Percentiles rank a stretch among this genome's conserved stretches.
These are phyloP conservation scores for Nicotiana rustica DNA, from an alignment of 305 asterid genomes.

Conservation along the genomic window DNA sequence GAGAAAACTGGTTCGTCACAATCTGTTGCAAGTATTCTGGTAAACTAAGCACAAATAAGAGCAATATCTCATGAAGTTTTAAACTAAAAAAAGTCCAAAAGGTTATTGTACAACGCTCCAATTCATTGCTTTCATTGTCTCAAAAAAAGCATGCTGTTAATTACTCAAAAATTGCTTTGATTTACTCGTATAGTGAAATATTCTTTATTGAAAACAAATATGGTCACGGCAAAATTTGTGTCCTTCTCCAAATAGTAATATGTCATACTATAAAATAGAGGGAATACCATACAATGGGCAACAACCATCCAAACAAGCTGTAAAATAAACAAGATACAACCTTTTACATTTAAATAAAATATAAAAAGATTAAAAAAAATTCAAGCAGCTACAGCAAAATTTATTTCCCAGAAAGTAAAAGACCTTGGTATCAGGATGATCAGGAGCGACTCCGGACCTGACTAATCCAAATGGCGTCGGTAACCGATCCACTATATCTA, in stretches of 20 bases:
- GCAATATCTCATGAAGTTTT: background rate
- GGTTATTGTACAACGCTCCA: background rate
- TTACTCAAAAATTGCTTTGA: background rate
- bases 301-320: too few relatives aligned
- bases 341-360: background rate
- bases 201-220: background rate
- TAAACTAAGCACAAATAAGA: constrained; percentile 48
- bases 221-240: background rate
- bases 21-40: constrained; percentile 65
- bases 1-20: constrained; percentile 88
- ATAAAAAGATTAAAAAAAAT: background rate
- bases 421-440: constrained; percentile 97
- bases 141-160: constrained; percentile 13
- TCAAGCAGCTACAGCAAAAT: background rate
- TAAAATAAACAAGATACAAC: background rate
- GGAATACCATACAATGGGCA: too few relatives aligned
- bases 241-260: constrained; percentile 24
- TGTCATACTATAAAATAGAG: background rate
- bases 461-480: constrained; percentile 96
- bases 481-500: constrained; percentile 87
- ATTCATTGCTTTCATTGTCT: background rate
- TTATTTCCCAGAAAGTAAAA: background rate
- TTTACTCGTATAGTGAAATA: background rate
- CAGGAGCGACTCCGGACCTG: constrained; percentile 96
- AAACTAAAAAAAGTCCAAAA: background rate